Evolutionary conservation across 1,284 basidiomycete genomes (phyloP), one percentile per base, ranked within the genome.

Genomic region (Sporisorium scitamineum): DNA sequence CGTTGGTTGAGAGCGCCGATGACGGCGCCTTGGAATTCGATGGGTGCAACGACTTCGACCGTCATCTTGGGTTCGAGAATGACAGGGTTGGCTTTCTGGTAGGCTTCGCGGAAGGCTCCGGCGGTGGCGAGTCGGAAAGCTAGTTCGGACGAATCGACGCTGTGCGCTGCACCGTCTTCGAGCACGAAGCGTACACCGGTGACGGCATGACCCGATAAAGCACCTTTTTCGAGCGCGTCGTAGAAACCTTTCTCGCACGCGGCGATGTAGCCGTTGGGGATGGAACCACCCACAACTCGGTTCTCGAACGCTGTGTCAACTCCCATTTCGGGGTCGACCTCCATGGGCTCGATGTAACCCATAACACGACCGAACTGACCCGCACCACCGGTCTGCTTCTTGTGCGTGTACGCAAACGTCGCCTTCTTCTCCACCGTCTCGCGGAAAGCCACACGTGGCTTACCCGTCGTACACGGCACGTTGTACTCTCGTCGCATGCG

Each of bases 401-500:
- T 97, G 88, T 99, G 97, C 10, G 93, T 95, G 87, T 95, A 97
- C 69, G 90, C 89, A 87, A 99, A 99, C 56, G 92, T 89, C 8
- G 92, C 90, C 37, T 90, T 89, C 76, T 92, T 89, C 1, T 92
- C 92, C 85, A 98, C 91, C 1, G 95, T 95, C 88, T 99, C 97
- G 54, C 95, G 91, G 90, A 96, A 99, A 2, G 96, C 95, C 50
- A 99, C 97, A 26, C 93, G 92, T 13, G 97, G 97, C 87, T 96
- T 96, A 69, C 97, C 96, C 2, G 96, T 98, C 11, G 91, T 90
- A 85, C 95, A 97, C 37, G 94, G 91, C 27, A 96, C 94, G 73
- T 93, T 94, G 88, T 99, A 99, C 87, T 99, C 97, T 67, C 97
- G 92, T 80, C 91, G 92, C 95, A 99, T 98, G 48, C 97, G 93